Percentiles rank a stretch among this genome's conserved stretches.
Conservation (phyloP, 192 early-diverging fungal genomes). For the Backusella psychrophila region DNA sequence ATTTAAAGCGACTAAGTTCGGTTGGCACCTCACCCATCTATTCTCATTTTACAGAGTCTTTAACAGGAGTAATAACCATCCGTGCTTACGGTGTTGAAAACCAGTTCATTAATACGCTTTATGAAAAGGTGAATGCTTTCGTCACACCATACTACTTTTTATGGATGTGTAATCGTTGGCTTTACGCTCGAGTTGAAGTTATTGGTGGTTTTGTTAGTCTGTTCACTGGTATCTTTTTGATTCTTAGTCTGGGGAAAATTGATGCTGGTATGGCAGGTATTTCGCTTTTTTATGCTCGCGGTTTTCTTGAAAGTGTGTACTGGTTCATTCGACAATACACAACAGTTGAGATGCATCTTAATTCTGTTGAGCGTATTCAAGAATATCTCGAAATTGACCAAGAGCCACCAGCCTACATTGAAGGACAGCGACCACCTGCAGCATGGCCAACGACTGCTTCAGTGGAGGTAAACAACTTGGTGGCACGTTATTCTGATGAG, state of each 20-base stretch:
- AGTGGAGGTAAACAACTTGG: slow-evolving; percentile 57
- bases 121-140: slow-evolving; percentile 62
- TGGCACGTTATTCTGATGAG: slow-evolving; percentile 66
- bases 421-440: slow-evolving; percentile 43
- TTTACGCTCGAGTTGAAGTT: slow-evolving; percentile 54
- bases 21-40: slow-evolving; percentile 70
- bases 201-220: slow-evolving; percentile 70
- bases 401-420: slow-evolving; percentile 66
- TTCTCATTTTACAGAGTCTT: slow-evolving; percentile 81
- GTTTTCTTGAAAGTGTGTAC: slow-evolving; percentile 69
- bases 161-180: slow-evolving; percentile 81
- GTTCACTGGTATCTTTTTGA: slow-evolving; percentile 60
- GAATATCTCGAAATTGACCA: slow-evolving; percentile 83
- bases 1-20: slow-evolving; percentile 87
- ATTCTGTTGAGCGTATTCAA: slow-evolving; percentile 78
- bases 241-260: slow-evolving; percentile 45
- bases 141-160: slow-evolving; percentile 67
- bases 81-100: slow-evolving; percentile 74
- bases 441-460: slow-evolving; percentile 60
- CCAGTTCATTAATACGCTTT: slow-evolving; percentile 60
- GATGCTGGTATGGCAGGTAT: slow-evolving; percentile 82
- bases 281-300: slow-evolving; percentile 78
- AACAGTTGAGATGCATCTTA: slow-evolving; percentile 82
- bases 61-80: slow-evolving; percentile 73
- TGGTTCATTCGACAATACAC: slow-evolving; percentile 60